A percentile compares a stretch with the other conserved stretches of the same genome.
Conservation (phyloP, 1,284 basidiomycete species). For the Pseudozyma tsukubaensis region DNA sequence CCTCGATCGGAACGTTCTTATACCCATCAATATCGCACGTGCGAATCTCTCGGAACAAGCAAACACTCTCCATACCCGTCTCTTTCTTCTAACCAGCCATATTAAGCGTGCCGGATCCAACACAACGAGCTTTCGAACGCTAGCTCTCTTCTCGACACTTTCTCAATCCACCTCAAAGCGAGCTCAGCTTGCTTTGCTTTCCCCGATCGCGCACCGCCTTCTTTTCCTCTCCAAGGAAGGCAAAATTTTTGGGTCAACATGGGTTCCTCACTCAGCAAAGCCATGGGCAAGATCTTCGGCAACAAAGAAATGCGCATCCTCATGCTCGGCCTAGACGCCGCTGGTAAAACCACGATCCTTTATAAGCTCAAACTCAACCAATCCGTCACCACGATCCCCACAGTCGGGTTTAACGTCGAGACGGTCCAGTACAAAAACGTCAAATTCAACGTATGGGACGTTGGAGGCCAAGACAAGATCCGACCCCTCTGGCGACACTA, state of each 20-base stretch:
- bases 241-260: conserved; percentile 19
- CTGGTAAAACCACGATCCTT: conserved; percentile 83
- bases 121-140: too few relatives aligned
- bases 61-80: background rate
- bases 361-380: conserved; percentile 99
- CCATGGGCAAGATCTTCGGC: conserved; percentile 90
- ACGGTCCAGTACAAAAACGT: conserved; percentile 71
- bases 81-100: background rate
- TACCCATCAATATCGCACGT: too few relatives aligned
- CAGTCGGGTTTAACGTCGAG: conserved; percentile 76
- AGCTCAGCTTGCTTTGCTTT: background rate
- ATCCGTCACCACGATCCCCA: conserved; percentile 99
- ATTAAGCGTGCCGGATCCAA: too few relatives aligned
- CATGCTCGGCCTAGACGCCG: conserved; percentile 92
- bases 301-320: conserved; percentile 96
- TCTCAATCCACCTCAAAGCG: background rate
- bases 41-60: too few relatives aligned
- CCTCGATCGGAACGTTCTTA: too few relatives aligned
- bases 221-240: background rate
- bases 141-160: too few relatives aligned
- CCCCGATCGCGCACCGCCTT: background rate
- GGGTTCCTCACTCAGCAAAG: conserved; percentile 73
- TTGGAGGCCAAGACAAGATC: conserved; percentile 71
- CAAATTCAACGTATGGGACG: conserved; percentile 69
- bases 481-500: conserved; percentile 88